phyloP scores from a whole-genome alignment of 2,329 filamentous ascomycete genomes.

The Colletotrichum sidae region DNA sequence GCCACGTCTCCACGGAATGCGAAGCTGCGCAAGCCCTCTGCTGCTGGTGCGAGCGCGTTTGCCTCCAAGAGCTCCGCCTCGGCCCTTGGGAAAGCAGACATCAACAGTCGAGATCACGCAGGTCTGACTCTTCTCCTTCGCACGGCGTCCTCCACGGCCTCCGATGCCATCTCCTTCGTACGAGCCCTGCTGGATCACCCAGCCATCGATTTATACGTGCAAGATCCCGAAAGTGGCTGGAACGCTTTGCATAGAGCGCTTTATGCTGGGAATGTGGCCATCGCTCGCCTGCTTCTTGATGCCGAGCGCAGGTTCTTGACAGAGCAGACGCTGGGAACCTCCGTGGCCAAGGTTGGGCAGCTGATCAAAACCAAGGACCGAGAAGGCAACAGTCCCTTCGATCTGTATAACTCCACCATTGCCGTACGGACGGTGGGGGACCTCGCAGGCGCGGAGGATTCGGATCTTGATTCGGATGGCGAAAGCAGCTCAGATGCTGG shows the following conservation, averaged over 20 bases:
- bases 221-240: slow-evolving; percentile 95
- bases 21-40: slow-evolving; percentile 67
- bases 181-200: slow-evolving; percentile 84
- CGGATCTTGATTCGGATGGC: slow-evolving; percentile 66
- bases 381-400: slow-evolving; percentile 94
- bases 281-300: slow-evolving; percentile 84
- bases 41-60: slow-evolving; percentile 56
- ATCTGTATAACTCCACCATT: slow-evolving; percentile 90
- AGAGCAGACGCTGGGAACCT: slow-evolving; percentile 69
- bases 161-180: slow-evolving; percentile 80
- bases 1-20: slow-evolving; percentile 62
- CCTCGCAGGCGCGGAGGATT: slow-evolving; percentile 50
- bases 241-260: slow-evolving; percentile 92
- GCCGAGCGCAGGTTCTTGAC: slow-evolving; percentile 76
- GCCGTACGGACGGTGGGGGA: slow-evolving; percentile 75
- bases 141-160: slow-evolving; percentile 79
- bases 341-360: slow-evolving; percentile 73
- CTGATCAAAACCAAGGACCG: slow-evolving; percentile 96
- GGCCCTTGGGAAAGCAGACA: slow-evolving; percentile 68
- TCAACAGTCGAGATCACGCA: slow-evolving; percentile 86
- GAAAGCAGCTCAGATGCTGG: slow-evolving; percentile 55
- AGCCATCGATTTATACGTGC: slow-evolving; percentile 84
- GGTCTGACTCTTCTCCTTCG: slow-evolving; percentile 89
- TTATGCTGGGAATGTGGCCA: slow-evolving; percentile 88
- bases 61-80: slow-evolving; percentile 58